Conservation (phyloP, 129 eudicot species). For the Saussurea involucrata region DNA sequence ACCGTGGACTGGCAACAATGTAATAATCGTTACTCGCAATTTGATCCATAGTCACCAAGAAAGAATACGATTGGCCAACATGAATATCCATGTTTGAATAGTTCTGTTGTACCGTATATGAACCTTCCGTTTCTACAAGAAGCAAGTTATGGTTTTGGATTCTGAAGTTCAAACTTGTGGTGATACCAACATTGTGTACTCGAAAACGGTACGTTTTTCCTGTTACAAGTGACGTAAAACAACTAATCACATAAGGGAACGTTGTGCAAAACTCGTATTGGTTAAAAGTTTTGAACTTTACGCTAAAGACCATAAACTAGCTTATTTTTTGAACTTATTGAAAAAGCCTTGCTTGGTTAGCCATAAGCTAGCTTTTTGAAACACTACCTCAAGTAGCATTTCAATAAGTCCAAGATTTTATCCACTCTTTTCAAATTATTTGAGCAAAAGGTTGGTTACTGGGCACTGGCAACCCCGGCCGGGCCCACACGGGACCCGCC, state of each 20-base stretch:
- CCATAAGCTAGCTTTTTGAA: not conserved
- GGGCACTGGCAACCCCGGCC: too few relatives aligned
- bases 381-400: not conserved
- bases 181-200: conserved; percentile 81
- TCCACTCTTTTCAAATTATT: not conserved
- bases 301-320: not conserved
- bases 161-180: conserved; percentile 92
- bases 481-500: too few relatives aligned
- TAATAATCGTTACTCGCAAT: conserved; percentile 75
- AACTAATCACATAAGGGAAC: not conserved
- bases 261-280: not conserved
- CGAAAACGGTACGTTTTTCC: conserved; percentile 93
- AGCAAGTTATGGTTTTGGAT: conserved; percentile 88
- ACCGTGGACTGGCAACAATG: conserved; percentile 90
- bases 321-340: not conserved
- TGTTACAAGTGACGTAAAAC: conserved; percentile 30
- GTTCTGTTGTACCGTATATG: conserved; percentile 90
- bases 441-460: too few relatives aligned
- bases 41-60: conserved; percentile 96
- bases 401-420: not conserved
- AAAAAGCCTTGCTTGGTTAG: not conserved
- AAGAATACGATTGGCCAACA: conserved; percentile 96
- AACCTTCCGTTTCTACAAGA: conserved; percentile 97
- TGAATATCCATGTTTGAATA: conserved; percentile 97
- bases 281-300: not conserved